Evolutionary conservation across 768 basidiomycete species (phyloP).

Genomic region (Lenzites betulinus): DNA sequence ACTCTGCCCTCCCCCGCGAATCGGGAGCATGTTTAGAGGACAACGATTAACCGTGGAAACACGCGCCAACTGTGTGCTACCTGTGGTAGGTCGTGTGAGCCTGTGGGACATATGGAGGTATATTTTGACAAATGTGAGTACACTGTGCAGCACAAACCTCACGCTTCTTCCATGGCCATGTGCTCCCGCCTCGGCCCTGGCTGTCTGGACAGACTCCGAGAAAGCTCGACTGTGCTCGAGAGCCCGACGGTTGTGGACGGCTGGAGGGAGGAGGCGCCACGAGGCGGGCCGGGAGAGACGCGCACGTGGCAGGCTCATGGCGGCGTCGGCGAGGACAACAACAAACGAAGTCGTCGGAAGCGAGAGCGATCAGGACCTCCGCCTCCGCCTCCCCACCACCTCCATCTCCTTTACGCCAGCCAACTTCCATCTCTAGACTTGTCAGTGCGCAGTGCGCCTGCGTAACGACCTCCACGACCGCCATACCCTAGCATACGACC

Average conservation of each 20-base stretch:
- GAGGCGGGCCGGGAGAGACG: neutral
- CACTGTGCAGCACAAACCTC: neutral
- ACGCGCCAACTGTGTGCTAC: too few species aligned
- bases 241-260: neutral
- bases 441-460: constrained; percentile 37
- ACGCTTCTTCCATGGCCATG: too few species aligned
- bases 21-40: too few species aligned
- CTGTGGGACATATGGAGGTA: neutral
- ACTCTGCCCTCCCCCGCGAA: too few species aligned
- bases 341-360: neutral
- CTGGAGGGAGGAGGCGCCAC: neutral
- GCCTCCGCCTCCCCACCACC: constrained; percentile 5
- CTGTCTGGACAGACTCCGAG: too few species aligned
- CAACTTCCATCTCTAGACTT: constrained; percentile 22
- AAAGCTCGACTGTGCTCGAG: too few species aligned
- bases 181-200: too few species aligned
- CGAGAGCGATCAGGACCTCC: neutral
- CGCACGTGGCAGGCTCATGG: constrained; percentile 20
- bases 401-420: constrained; percentile 17
- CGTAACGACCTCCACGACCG: constrained; percentile 25
- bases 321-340: neutral
- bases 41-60: too few species aligned
- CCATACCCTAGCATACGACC: constrained; percentile 20
- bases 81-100: too few species aligned
- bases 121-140: neutral